These are phyloP conservation scores for Exophiala alcalophila DNA, from an alignment of 2,329 filamentous ascomycete species.

Conservation along the genomic window DNA sequence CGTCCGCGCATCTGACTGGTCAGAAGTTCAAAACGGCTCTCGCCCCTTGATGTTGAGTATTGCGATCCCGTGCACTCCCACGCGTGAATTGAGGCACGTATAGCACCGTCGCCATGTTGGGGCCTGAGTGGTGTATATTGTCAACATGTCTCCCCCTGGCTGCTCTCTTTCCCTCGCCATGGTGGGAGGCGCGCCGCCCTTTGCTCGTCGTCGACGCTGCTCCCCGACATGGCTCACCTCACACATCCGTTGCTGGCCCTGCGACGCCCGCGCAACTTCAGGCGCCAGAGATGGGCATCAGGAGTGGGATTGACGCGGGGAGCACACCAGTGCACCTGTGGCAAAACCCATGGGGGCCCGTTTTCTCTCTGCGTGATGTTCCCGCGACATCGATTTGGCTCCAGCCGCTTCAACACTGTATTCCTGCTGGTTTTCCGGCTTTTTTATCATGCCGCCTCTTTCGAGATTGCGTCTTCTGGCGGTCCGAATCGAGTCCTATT, in stretches of 20 bases:
- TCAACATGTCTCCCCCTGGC: slow-evolving; percentile 4
- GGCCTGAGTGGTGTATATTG: too few species aligned
- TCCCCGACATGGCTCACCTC: slow-evolving; percentile 5
- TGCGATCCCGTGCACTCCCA: slow-evolving; percentile 7
- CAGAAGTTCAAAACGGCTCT: not conserved
- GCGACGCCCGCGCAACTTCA: slow-evolving; percentile 6
- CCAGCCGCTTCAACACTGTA: slow-evolving; percentile 23
- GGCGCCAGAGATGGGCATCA: slow-evolving; percentile 9
- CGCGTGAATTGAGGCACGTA: not conserved
- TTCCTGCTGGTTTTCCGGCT: slow-evolving; percentile 23
- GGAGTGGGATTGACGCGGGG: slow-evolving; percentile 2
- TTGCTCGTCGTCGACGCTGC: too few species aligned
- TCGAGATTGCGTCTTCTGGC: slow-evolving; percentile 6
- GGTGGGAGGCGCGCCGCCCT: not conserved
- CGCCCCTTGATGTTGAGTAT: slow-evolving; percentile 10
- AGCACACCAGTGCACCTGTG: slow-evolving; percentile 12
- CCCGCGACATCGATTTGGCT: slow-evolving; percentile 22
- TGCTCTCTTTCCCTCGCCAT: not conserved
- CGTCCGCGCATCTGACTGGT: slow-evolving; percentile 15
- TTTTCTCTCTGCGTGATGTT: slow-evolving; percentile 17
- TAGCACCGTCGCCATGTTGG: too few species aligned
- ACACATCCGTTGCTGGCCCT: slow-evolving; percentile 6
- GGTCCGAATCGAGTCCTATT: not conserved
- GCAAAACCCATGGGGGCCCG: slow-evolving; percentile 11
- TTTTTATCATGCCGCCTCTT: slow-evolving; percentile 25